A percentile compares a stretch with the other conserved stretches of the same genome.
Evolutionary conservation across 176 grass and related monocot genomes (phyloP).

Genomic region (Aegilops bicornis): DNA sequence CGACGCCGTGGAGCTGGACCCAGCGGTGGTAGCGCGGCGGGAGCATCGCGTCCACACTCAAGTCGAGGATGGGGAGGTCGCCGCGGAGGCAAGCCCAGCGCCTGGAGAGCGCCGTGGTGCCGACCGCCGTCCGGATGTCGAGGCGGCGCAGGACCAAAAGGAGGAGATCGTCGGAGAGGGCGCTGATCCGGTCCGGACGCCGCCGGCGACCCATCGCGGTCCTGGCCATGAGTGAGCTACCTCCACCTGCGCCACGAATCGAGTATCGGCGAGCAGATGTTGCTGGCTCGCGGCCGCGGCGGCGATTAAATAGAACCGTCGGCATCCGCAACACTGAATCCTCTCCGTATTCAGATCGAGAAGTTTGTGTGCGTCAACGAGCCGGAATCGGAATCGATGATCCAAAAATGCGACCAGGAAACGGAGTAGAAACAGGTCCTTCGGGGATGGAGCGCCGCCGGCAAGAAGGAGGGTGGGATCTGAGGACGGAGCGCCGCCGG

Average conservation of each 20-base stretch:
- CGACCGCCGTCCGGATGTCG: background rate
- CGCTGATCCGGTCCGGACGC: background rate
- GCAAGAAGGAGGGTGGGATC: no score
- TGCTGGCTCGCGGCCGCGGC: background rate
- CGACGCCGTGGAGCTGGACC: background rate
- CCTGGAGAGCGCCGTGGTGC: background rate
- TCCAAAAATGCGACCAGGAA: background rate
- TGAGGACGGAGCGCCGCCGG: no score
- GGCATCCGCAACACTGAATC: background rate
- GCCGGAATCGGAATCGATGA: background rate
- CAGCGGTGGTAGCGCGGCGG: background rate
- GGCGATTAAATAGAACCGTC: background rate
- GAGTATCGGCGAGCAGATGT: background rate
- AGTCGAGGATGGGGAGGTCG: background rate
- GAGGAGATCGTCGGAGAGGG: background rate
- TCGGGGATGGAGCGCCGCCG: no score
- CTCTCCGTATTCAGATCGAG: background rate
- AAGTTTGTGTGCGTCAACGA: background rate
- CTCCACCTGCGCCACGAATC: background rate
- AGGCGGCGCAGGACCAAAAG: background rate
- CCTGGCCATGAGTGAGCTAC: background rate
- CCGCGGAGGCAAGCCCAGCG: background rate
- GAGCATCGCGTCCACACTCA: background rate
- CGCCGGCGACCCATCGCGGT: background rate
- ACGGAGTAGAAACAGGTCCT: background rate